phyloP scores from a whole-genome alignment of 441 rosid species.

The Adansonia madagascariensis region DNA sequence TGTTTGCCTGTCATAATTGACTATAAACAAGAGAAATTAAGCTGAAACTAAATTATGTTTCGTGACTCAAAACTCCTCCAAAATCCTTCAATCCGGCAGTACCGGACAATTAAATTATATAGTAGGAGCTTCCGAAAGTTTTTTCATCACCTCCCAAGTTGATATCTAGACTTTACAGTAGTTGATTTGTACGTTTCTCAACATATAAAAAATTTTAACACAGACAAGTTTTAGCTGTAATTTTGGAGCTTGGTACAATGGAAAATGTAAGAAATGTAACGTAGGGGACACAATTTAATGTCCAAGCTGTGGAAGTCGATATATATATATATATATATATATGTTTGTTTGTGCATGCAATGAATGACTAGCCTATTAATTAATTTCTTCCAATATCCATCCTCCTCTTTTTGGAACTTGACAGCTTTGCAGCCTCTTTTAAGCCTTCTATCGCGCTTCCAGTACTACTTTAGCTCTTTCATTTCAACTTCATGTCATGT shows the following conservation, averaged over 20 bases:
- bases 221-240: neutral
- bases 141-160: neutral
- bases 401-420: neutral
- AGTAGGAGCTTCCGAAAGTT: neutral
- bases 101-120: too few relatives aligned
- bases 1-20: neutral
- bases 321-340: too few relatives aligned
- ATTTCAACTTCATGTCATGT: neutral
- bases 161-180: neutral
- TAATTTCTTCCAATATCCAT: neutral
- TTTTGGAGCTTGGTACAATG: neutral
- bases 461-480: neutral
- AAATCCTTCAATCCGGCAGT: neutral
- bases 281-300: neutral
- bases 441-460: slow-evolving; percentile 6
- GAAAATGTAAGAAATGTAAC: neutral
- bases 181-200: neutral
- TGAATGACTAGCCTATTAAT: neutral
- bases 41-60: neutral
- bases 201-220: neutral
- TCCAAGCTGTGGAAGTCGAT: too few relatives aligned
- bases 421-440: neutral
- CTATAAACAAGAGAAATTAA: neutral
- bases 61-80: neutral
- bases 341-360: neutral